These are phyloP conservation scores for Apiospora phragmitis DNA, from an alignment of 2,329 filamentous ascomycete genomes.

Conservation along the genomic window DNA sequence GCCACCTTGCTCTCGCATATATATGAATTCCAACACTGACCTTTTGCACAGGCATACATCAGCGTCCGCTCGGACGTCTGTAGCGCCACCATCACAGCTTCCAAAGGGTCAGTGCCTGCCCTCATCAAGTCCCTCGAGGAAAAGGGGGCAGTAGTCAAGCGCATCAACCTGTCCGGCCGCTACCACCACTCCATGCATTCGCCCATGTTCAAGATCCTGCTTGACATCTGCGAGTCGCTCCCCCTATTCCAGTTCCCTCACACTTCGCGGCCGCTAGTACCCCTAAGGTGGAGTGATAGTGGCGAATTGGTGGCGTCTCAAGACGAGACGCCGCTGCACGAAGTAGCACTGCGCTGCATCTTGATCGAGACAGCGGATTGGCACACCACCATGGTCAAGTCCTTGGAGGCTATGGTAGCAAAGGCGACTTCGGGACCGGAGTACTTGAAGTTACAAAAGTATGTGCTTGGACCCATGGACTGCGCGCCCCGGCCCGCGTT, in stretches of 20 bases:
- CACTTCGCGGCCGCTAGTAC: background rate
- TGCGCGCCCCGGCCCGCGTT: background rate
- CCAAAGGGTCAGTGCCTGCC: background rate
- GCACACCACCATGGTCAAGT: background rate
- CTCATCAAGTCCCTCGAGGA: background rate
- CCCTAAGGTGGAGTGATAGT: background rate
- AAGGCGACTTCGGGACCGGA: background rate
- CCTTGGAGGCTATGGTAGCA: background rate
- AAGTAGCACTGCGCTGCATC: background rate
- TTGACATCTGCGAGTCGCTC: background rate
- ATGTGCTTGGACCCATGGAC: background rate
- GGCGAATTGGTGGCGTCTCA: background rate
- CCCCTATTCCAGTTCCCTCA: background rate
- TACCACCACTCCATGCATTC: background rate
- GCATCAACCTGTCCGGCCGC: background rate
- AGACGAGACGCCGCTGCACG: background rate
- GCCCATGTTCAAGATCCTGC: background rate
- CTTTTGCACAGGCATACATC: background rate
- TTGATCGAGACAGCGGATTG: background rate
- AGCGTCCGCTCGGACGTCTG: background rate
- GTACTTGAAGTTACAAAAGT: background rate
- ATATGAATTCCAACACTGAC: background rate
- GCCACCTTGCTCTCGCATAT: too few relatives aligned
- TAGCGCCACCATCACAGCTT: background rate
- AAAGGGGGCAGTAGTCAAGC: background rate